phyloP scores from a whole-genome alignment of 2,329 filamentous ascomycete species.

The Botrytis deweyae region DNA sequence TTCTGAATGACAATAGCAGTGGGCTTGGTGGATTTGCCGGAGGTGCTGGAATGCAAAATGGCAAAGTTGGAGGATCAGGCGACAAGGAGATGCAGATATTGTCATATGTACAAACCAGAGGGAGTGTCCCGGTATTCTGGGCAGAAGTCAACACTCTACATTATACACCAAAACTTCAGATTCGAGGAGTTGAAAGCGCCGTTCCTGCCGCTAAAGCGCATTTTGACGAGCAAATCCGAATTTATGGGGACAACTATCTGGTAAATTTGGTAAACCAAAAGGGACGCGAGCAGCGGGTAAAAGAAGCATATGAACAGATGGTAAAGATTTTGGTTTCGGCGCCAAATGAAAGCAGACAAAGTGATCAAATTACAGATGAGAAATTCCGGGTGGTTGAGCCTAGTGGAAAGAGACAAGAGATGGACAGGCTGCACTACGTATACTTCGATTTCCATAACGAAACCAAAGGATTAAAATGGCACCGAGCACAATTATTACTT shows the following conservation, averaged over 20 bases:
- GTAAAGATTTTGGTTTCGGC: conserved; percentile 72
- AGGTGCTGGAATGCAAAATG: conserved; percentile 72
- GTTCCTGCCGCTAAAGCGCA: conserved; percentile 77
- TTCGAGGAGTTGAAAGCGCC: conserved; percentile 80
- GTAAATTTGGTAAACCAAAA: conserved; percentile 98
- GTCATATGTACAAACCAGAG: conserved; percentile 93
- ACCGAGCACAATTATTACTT: conserved; percentile 83
- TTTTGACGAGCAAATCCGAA: conserved; percentile 86
- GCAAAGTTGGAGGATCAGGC: conserved; percentile 57
- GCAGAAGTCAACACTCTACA: conserved; percentile 90
- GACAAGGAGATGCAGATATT: conserved; percentile 82
- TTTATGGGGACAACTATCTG: conserved; percentile 96
- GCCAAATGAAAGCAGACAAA: conserved; percentile 63
- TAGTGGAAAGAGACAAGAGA: conserved; percentile 55
- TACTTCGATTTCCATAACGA: conserved; percentile 99
- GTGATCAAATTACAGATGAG: conserved; percentile 67
- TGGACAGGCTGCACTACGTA: conserved; percentile 88
- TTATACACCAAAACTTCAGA: conserved; percentile 87
- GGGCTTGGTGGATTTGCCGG: conserved; percentile 79
- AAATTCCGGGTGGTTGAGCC: conserved; percentile 79
- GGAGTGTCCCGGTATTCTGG: conserved; percentile 95
- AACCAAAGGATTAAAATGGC: conserved; percentile 92
- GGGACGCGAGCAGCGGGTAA: conserved; percentile 84
- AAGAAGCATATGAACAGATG: conserved; percentile 91
- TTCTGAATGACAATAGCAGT: conserved; percentile 78